Conservation (phyloP, 2,329 filamentous ascomycete genomes). For the Fusarium abutilonis region DNA sequence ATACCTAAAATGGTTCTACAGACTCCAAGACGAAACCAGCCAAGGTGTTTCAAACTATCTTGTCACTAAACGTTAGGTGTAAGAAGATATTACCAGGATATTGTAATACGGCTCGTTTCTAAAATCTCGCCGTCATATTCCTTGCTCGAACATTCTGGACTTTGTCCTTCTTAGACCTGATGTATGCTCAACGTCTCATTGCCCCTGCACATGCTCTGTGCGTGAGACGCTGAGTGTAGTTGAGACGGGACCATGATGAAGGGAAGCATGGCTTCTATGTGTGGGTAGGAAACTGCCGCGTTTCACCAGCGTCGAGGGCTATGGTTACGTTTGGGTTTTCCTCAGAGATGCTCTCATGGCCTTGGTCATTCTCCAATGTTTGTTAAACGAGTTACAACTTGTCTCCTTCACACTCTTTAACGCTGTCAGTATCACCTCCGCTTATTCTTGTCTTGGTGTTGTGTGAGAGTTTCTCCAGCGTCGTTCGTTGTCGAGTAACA, state of each 20-base stretch:
- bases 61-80: slow-evolving; percentile 28
- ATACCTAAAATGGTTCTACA: slow-evolving; percentile 4
- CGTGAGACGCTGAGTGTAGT: slow-evolving; percentile 21
- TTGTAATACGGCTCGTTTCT: slow-evolving; percentile 17
- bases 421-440: slow-evolving; percentile 27
- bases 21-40: slow-evolving; percentile 27
- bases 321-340: slow-evolving; percentile 12
- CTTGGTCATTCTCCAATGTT: slow-evolving; percentile 27
- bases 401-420: slow-evolving; percentile 27
- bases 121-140: slow-evolving; percentile 5
- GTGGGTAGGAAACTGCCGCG: neutral
- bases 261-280: neutral
- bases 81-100: slow-evolving; percentile 22
- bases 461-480: slow-evolving; percentile 17
- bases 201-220: slow-evolving; percentile 6
- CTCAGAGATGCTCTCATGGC: slow-evolving; percentile 10
- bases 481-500: slow-evolving; percentile 18
- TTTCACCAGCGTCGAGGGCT: slow-evolving; percentile 29
- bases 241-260: neutral
- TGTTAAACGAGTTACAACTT: slow-evolving; percentile 24
- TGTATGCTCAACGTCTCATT: slow-evolving; percentile 15
- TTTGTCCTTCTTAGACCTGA: neutral
- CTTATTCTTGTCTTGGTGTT: slow-evolving; percentile 26
- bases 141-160: slow-evolving; percentile 27
- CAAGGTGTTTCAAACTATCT: slow-evolving; percentile 44